phyloP scores from a whole-genome alignment of 2,329 filamentous ascomycete species.

The Hymenotorrendiella dingleyae region DNA sequence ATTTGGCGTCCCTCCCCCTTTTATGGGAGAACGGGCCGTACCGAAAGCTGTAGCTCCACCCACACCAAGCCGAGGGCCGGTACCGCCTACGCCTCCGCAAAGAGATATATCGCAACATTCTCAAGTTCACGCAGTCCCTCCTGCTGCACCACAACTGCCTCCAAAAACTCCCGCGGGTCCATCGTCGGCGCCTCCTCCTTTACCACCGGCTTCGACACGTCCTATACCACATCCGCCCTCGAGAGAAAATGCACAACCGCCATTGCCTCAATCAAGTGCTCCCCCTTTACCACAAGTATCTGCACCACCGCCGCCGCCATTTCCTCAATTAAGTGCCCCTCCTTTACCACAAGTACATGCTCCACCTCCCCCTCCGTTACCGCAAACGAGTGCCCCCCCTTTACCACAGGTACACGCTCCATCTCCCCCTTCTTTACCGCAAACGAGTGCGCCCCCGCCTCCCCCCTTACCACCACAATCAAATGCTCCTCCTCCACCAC shows the following conservation, averaged over 20 bases:
- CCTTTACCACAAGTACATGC: conserved; percentile 35
- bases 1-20: conserved; percentile 76
- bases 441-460: conserved; percentile 37
- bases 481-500: conserved; percentile 32
- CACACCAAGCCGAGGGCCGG: conserved; percentile 63
- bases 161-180: conserved; percentile 42
- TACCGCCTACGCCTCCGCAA: conserved; percentile 63
- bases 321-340: conserved; percentile 28
- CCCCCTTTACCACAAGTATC: conserved; percentile 40
- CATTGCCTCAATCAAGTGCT: conserved; percentile 31
- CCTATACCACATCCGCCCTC: conserved; percentile 49
- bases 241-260: conserved; percentile 26
- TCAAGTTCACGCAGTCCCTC: conserved; percentile 35
- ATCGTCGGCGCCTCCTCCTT: conserved; percentile 39
- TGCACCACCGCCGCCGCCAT: conserved; percentile 38
- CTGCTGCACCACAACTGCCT: conserved; percentile 31
- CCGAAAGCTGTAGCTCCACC: conserved; percentile 64
- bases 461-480: conserved; percentile 32
- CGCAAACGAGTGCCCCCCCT: conserved; percentile 30
- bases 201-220: conserved; percentile 45
- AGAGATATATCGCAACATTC: conserved; percentile 46
- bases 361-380: conserved; percentile 33
- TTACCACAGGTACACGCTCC: conserved; percentile 33
- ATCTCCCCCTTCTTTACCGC: conserved; percentile 38
- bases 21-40: conserved; percentile 62